Base-by-base conservation (phyloP, 805 yeast species). In the Candida sanyiensis region DNA sequence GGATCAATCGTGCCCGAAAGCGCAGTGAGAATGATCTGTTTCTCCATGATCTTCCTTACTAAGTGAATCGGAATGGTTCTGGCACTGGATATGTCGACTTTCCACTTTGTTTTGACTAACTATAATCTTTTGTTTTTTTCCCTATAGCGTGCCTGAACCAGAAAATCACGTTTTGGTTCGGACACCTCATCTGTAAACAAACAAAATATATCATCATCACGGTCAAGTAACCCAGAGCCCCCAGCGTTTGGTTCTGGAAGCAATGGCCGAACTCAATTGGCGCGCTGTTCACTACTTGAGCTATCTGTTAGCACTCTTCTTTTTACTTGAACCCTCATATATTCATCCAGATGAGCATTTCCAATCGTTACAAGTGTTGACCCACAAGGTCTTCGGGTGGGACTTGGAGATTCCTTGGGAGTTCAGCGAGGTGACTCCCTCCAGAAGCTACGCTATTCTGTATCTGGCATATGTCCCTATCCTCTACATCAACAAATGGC, bases 261-360 rank as follows among this genome's bases (percentile, higher is more conserved):
- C 5, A n/a, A 27, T 35, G 28, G 23, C n/a, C 7, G 42, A 37
- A 44, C 25, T 36, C 23, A 41, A 44, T 21, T 49, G 54, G 57
- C 43, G 44, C 25, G 28, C 27, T 1, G 44, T 49, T 1, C 58
- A 55, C 27, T 49, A 48, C 18, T 25, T 39, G 10, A 52, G 61
- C 38, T 51, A 50, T 28, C 19, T 46, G 3, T 37, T 53, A 2
- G 56, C 59, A n/a, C 61, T 82, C 17, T 62, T 72, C 19, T 63
- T 86, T 32, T 78, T 83, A 0, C 56, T 83, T 2, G 76, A 82
- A 39, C 71, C 82, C 22, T 85, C 96, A 0, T 93, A 94, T 56
- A 79, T 93, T 34, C 99, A 94, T 50, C 99, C 99, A 0, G 99
- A 93, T 66, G 99, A 93, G 63, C 96, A 89, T 58, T 85, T 86